phyloP scores from a whole-genome alignment of 2,329 filamentous ascomycete genomes.

The Microascus cirrosus region DNA sequence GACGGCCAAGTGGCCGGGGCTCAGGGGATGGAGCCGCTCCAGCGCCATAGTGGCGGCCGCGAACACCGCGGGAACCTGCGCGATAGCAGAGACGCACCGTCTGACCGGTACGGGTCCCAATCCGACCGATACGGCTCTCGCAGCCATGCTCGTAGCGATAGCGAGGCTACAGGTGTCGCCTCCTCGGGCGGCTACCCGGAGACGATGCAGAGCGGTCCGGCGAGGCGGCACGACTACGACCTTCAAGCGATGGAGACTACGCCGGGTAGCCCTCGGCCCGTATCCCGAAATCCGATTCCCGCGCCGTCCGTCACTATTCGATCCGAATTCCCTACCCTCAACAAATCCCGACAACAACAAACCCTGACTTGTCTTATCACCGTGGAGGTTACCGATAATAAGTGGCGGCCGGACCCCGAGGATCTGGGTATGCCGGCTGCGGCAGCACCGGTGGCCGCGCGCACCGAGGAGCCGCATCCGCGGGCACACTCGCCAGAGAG shows the following conservation, averaged over 20 bases:
- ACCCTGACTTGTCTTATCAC: conserved; percentile 89
- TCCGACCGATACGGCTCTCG: conserved; percentile 29
- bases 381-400: conserved; percentile 84
- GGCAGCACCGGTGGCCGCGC: conserved; percentile 23
- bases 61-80: conserved; percentile 20
- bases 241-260: conserved; percentile 91
- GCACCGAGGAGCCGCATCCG: conserved; percentile 42
- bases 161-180: conserved; percentile 59
- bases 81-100: conserved; percentile 35
- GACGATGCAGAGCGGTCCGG: conserved; percentile 56
- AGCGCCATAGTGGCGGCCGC: conserved; percentile 1
- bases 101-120: conserved; percentile 16
- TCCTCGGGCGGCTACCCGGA: conserved; percentile 76
- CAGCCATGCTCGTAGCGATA: conserved; percentile 66
- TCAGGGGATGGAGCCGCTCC: not conserved
- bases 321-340: conserved; percentile 94
- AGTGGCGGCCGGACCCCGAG: conserved; percentile 78
- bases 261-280: conserved; percentile 59
- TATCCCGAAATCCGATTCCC: conserved; percentile 78
- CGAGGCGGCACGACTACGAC: conserved; percentile 84
- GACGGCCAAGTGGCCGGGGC: conserved; percentile 4
- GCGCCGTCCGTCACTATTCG: conserved; percentile 85
- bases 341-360: conserved; percentile 83
- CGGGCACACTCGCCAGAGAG: conserved; percentile 49
- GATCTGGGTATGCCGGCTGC: conserved; percentile 52